phyloP scores from a whole-genome alignment of 1,284 basidiomycete species.

The Austroboletus sp. region DNA sequence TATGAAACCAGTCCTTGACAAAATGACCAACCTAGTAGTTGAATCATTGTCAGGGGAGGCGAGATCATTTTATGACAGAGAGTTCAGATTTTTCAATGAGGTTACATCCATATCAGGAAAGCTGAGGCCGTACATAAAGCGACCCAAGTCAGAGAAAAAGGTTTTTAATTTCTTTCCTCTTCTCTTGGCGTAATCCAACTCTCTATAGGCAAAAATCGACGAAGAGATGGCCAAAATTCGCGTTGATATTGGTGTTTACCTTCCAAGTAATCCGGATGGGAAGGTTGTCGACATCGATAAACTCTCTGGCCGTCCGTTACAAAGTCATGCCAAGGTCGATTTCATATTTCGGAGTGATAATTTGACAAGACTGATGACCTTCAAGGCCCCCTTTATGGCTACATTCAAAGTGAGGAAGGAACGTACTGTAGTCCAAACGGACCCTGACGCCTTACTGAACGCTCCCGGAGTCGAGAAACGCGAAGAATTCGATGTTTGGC shows the following conservation, averaged over 20 bases:
- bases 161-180: slow-evolving; percentile 33
- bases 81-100: slow-evolving; percentile 94
- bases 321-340: slow-evolving; percentile 90
- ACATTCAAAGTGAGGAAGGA: slow-evolving; percentile 97
- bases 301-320: slow-evolving; percentile 90
- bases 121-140: slow-evolving; percentile 94
- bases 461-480: slow-evolving; percentile 51
- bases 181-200: background rate
- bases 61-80: slow-evolving; percentile 85
- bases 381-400: slow-evolving; percentile 97
- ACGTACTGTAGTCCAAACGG: slow-evolving; percentile 51
- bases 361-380: background rate
- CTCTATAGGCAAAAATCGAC: slow-evolving; percentile 86
- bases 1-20: slow-evolving; percentile 91
- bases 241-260: slow-evolving; percentile 90
- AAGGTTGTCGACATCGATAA: slow-evolving; percentile 94
- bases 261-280: slow-evolving; percentile 97
- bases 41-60: slow-evolving; percentile 86
- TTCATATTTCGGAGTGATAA: background rate
- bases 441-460: slow-evolving; percentile 66
- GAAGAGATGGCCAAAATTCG: slow-evolving; percentile 97
- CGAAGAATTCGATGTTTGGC: slow-evolving; percentile 86
- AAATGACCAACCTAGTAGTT: slow-evolving; percentile 80
- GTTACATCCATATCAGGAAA: slow-evolving; percentile 98
- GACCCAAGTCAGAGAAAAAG: slow-evolving; percentile 95